A percentile compares a stretch with the other conserved stretches of the same genome.
These are phyloP conservation scores for Neoboletus magnificus DNA, from an alignment of 768 basidiomycete species.

Conservation along the genomic window DNA sequence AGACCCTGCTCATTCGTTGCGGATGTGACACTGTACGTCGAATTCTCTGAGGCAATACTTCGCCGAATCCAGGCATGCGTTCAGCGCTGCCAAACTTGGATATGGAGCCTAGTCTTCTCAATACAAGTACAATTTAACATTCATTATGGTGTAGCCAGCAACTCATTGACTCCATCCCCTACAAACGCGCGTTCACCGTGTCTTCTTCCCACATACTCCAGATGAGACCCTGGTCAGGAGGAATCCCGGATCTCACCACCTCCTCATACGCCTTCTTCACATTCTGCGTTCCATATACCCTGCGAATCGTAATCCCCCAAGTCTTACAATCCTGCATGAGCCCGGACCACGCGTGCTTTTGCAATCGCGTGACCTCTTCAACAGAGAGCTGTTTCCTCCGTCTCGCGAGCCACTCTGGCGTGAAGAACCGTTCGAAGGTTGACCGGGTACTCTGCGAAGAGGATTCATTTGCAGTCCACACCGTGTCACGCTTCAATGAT, in stretches of 20 bases:
- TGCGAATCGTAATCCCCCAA: slow-evolving; percentile 53
- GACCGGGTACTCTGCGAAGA: slow-evolving; percentile 3
- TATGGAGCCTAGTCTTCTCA: not conserved
- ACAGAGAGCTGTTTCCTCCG: slow-evolving; percentile 48
- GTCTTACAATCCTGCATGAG: slow-evolving; percentile 52
- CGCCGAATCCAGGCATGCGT: slow-evolving; percentile 11
- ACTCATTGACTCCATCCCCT: not conserved
- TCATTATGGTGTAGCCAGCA: not conserved
- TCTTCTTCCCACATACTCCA: slow-evolving; percentile 63
- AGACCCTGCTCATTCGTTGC: slow-evolving; percentile 4
- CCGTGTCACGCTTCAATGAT: slow-evolving; percentile 31
- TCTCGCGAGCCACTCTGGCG: slow-evolving; percentile 63
- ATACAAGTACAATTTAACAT: not conserved
- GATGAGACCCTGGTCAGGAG: slow-evolving; percentile 54
- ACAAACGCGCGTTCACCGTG: slow-evolving; percentile 11
- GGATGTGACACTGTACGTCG: not conserved
- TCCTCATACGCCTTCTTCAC: slow-evolving; percentile 50
- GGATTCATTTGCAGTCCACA: slow-evolving; percentile 41
- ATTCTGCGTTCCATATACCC: slow-evolving; percentile 42
- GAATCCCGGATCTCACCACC: slow-evolving; percentile 44
- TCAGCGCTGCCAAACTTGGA: not conserved
- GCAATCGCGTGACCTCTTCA: slow-evolving; percentile 46
- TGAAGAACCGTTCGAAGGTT: slow-evolving; percentile 56
- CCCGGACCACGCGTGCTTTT: slow-evolving; percentile 55
- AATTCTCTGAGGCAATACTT: not conserved